phyloP scores from a whole-genome alignment of 352 stramenopile species.

The Pythium aristosporum region DNA sequence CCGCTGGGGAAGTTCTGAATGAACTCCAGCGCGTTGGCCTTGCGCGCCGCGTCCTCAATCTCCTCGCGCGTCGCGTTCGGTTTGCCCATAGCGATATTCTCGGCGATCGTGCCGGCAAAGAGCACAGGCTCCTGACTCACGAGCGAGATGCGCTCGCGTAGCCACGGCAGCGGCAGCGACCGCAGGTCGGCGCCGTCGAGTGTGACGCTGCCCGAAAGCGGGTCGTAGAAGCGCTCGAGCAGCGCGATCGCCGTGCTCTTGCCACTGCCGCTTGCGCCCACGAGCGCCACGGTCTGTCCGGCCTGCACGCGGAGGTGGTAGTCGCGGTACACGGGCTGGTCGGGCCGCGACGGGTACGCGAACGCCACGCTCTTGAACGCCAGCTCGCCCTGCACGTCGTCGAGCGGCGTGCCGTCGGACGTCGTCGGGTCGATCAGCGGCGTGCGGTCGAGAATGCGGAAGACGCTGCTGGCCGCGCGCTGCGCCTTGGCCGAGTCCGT shows the following conservation, averaged over 20 bases:
- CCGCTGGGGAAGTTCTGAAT: slow-evolving; percentile 64
- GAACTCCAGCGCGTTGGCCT: slow-evolving; percentile 88
- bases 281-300: slow-evolving; percentile 76
- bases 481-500: slow-evolving; percentile 35
- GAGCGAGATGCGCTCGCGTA: slow-evolving; percentile 39
- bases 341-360: slow-evolving; percentile 51
- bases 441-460: slow-evolving; percentile 49
- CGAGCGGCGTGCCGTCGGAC: slow-evolving; percentile 11
- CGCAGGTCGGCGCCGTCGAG: slow-evolving; percentile 62
- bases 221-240: slow-evolving; percentile 72
- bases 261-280: slow-evolving; percentile 74
- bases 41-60: slow-evolving; percentile 67
- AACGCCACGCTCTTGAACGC: slow-evolving; percentile 50
- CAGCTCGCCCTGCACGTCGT: slow-evolving; percentile 27
- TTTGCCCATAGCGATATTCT: slow-evolving; percentile 55
- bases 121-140: slow-evolving; percentile 77
- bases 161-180: slow-evolving; percentile 37
- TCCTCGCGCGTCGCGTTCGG: slow-evolving; percentile 44
- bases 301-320: slow-evolving; percentile 59
- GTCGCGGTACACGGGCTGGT: slow-evolving; percentile 58
- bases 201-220: slow-evolving; percentile 33
- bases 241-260: slow-evolving; percentile 78
- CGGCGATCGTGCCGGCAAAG: slow-evolving; percentile 33
- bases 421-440: slow-evolving; percentile 33
- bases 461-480: slow-evolving; percentile 34